Conservation (phyloP, 2,329 filamentous ascomycete species). For the Triangularia verruculosa region DNA sequence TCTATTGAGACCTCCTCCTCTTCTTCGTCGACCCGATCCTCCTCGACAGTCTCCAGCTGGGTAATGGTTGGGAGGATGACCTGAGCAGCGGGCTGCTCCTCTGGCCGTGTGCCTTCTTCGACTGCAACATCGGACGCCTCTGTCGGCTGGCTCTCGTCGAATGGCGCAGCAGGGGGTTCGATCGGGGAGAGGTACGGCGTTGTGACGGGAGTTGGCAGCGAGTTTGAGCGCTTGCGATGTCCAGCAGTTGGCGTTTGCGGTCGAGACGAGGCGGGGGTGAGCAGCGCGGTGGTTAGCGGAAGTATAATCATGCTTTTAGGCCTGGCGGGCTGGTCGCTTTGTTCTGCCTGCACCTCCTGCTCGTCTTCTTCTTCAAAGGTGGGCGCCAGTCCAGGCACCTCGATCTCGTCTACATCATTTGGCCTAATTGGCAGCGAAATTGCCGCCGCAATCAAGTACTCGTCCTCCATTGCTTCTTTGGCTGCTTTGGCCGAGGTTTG, state of each 20-base stretch:
- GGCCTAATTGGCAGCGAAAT: conserved; percentile 67
- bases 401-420: conserved; percentile 75
- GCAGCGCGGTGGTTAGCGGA: conserved; percentile 32
- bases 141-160: neutral
- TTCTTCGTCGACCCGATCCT: conserved; percentile 33
- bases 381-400: conserved; percentile 65
- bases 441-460: conserved; percentile 47
- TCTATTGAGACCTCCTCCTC: conserved; percentile 55
- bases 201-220: conserved; percentile 43
- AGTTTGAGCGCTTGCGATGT: conserved; percentile 46
- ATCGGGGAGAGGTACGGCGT: conserved; percentile 10
- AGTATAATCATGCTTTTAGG: conserved; percentile 48
- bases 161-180: neutral
- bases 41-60: neutral
- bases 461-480: conserved; percentile 37
- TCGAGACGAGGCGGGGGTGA: conserved; percentile 35
- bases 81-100: neutral
- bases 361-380: conserved; percentile 69
- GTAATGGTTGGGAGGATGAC: neutral
- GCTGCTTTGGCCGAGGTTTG: conserved; percentile 4
- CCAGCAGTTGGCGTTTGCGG: conserved; percentile 36
- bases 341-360: conserved; percentile 46
- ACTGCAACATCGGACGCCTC: neutral
- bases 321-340: conserved; percentile 34
- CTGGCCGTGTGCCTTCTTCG: neutral